Percentiles rank a stretch among this genome's conserved stretches.
phyloP scores from a whole-genome alignment of 2,329 filamentous ascomycete species.

The Blumeriella jaapii region DNA sequence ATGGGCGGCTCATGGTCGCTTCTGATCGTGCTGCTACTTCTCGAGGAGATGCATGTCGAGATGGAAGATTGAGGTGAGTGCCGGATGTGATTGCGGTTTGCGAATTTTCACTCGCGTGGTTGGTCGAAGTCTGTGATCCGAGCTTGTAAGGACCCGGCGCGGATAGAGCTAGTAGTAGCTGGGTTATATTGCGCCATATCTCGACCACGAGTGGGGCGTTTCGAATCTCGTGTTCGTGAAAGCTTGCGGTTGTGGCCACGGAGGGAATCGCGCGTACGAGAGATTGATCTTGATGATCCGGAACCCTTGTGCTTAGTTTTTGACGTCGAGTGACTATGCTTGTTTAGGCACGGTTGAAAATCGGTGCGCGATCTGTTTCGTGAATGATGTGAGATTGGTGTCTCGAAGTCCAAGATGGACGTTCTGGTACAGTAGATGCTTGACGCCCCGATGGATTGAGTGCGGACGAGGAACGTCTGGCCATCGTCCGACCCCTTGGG shows the following conservation, averaged over 20 bases:
- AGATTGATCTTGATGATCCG: slow-evolving; percentile 4
- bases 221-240: slow-evolving; percentile 3
- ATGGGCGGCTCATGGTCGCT: background rate
- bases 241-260: slow-evolving; percentile 5
- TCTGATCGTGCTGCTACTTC: background rate
- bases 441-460: slow-evolving; percentile 10
- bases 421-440: slow-evolving; percentile 13
- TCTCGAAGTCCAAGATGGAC: slow-evolving; percentile 5
- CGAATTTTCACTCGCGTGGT: slow-evolving; percentile 17
- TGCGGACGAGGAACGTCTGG: background rate
- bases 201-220: slow-evolving; percentile 10
- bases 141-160: slow-evolving; percentile 15
- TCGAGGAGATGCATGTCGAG: slow-evolving; percentile 3
- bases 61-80: slow-evolving; percentile 7
- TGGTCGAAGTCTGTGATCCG: slow-evolving; percentile 16
- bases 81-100: slow-evolving; percentile 20
- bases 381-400: background rate
- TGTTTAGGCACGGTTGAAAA: background rate
- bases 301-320: slow-evolving; percentile 1
- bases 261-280: slow-evolving; percentile 5
- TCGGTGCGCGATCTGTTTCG: slow-evolving; percentile 4
- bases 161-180: slow-evolving; percentile 6
- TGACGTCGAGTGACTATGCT: slow-evolving; percentile 9
- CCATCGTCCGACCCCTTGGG: background rate
- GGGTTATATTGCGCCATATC: slow-evolving; percentile 17